Evolutionary conservation across 768 basidiomycete genomes (phyloP), one percentile per base, ranked within the genome.

Genomic region (Mycena leptocephala): DNA sequence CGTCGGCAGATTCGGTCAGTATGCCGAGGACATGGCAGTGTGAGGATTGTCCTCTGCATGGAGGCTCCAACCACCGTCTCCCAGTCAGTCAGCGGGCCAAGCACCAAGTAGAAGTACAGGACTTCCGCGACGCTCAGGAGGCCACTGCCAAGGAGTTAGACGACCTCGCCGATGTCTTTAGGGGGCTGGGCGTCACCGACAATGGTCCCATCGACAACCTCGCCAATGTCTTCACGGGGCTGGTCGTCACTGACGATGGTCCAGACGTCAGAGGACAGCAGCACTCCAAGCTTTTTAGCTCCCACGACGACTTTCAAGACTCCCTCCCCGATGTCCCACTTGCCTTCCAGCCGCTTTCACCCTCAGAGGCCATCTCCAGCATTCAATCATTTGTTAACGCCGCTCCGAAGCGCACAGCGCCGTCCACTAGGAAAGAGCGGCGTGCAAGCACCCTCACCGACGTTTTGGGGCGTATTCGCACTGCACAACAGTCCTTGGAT

Each of bases 241-340:
- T 64, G 63, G 70, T 18, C 43, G 35, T 68, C 18, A 56, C 58
- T 48, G 66, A 46, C 72, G 64, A 76, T 43, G 62, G 64, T 58
- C 75, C 75, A 37, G 24, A 51, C 55, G 35, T 70, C 69, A 53
- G 55, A 58, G 69, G 70, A 58, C 74, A 75, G 62, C 74, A 75
- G 53, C 63, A 76, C 35, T 76, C 75, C 55, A 48, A 53, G 64
- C 75, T 76, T 46, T 76, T 76, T 46, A 76, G 75, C 75, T 61
- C 75, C 35, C 46, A 43, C n/a, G 55, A 66, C 46, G 72, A 65
- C 48, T 70, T 74, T 41, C 66, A 74, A 37, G 55, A 22, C 43
- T 64, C 72, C 67, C 32, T 70, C 43, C 48, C 63, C 64, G 56
- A 74, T 48, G 62, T 61, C 10, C 75, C 65, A 53, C 32, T 68